Conservation (phyloP, 2,329 filamentous ascomycete genomes). For the Colletotrichum sublineola region DNA sequence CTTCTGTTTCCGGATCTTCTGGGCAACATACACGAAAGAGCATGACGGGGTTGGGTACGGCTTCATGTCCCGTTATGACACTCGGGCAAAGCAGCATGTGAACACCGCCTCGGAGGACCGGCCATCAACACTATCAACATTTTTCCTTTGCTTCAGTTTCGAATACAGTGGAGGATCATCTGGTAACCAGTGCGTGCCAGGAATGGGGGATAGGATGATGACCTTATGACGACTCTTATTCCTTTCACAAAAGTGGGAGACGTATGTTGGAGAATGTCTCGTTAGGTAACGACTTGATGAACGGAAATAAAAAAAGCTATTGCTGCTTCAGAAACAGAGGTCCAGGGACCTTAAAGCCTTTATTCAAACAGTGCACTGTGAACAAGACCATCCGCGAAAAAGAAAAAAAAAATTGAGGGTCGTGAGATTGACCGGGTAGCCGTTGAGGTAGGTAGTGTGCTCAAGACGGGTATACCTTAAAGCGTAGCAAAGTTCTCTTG, state of each 20-base stretch:
- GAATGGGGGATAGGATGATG: slow-evolving; percentile 48
- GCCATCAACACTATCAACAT: slow-evolving; percentile 37
- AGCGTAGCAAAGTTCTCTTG: neutral
- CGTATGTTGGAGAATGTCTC: slow-evolving; percentile 54
- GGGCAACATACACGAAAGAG: slow-evolving; percentile 40
- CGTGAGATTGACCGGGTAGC: neutral
- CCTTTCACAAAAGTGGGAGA: slow-evolving; percentile 55
- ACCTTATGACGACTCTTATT: slow-evolving; percentile 48
- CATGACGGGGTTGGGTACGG: slow-evolving; percentile 16
- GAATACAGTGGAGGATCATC: slow-evolving; percentile 32
- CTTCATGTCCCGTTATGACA: slow-evolving; percentile 36
- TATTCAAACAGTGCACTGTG: neutral
- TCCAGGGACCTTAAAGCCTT: too few species aligned
- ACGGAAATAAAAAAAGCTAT: slow-evolving; percentile 56
- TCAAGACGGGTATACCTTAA: neutral
- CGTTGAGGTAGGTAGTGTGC: neutral
- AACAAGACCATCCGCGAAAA: neutral
- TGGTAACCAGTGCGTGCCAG: slow-evolving; percentile 36
- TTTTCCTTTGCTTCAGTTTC: slow-evolving; percentile 37
- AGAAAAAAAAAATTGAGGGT: too few species aligned
- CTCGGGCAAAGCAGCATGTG: slow-evolving; percentile 25
- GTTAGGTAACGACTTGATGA: slow-evolving; percentile 57
- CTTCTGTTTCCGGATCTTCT: slow-evolving; percentile 39
- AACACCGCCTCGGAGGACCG: slow-evolving; percentile 21
- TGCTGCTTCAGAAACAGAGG: slow-evolving; percentile 34